A percentile compares a stretch with the other conserved stretches of the same genome.
These are phyloP conservation scores for Castanea sativa DNA, from an alignment of 306 rosid genomes.

Conservation along the genomic window DNA sequence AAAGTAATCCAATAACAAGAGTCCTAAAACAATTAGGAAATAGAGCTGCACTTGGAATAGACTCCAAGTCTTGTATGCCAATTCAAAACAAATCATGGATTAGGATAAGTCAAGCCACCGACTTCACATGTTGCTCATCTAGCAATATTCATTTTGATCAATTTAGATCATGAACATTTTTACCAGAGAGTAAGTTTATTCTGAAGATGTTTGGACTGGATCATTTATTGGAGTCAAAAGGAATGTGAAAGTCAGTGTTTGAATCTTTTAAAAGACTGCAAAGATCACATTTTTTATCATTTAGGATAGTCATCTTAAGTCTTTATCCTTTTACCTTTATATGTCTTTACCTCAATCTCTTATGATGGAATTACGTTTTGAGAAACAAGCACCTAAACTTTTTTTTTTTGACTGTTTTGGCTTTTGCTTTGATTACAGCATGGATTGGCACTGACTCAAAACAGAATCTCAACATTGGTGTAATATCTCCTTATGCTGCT, in stretches of 20 bases:
- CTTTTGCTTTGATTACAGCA: conserved; percentile 23
- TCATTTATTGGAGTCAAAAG: not conserved
- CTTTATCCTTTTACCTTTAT: not conserved
- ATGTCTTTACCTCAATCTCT: not conserved
- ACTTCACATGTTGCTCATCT: no score
- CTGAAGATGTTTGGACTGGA: not conserved
- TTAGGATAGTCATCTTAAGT: not conserved
- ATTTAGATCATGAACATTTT: no score
- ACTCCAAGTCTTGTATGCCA: no score
- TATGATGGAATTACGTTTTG: not conserved
- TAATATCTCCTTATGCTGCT: conserved; percentile 86
- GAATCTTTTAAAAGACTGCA: not conserved
- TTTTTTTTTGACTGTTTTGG: not conserved
- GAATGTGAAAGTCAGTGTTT: not conserved
- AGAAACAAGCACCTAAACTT: not conserved
- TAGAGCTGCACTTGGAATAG: no score
- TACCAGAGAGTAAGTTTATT: not conserved
- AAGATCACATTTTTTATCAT: not conserved
- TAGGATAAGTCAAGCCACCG: no score
- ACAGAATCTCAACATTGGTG: conserved; percentile 47
- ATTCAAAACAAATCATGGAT: no score
- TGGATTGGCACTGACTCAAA: conserved; percentile 41
- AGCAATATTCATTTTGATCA: no score
- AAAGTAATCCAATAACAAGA: no score
- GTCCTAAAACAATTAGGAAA: no score